These are phyloP conservation scores for Hortiboletus campestris DNA, from an alignment of 768 basidiomycete genomes.

Conservation along the genomic window DNA sequence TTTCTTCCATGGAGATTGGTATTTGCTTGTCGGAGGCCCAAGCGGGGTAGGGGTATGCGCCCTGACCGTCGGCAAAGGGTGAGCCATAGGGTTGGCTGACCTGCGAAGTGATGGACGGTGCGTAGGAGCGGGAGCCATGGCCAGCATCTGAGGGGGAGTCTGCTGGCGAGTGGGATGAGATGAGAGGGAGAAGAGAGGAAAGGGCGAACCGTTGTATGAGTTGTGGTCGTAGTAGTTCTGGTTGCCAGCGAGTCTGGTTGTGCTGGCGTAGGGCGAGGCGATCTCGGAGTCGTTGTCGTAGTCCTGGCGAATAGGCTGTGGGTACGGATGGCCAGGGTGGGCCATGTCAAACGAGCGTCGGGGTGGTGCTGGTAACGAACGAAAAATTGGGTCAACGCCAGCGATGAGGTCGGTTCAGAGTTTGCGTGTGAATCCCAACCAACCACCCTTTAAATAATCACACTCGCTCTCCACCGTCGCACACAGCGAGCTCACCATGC, in stretches of 20 bases:
- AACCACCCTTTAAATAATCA: too few relatives aligned
- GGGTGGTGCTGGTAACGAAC: slow-evolving; percentile 9
- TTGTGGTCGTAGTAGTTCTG: slow-evolving; percentile 33
- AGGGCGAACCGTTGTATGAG: slow-evolving; percentile 20
- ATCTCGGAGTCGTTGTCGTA: slow-evolving; percentile 50
- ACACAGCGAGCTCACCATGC: not conserved
- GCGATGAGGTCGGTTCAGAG: slow-evolving; percentile 16
- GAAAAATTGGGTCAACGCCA: slow-evolving; percentile 22
- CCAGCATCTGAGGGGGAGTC: slow-evolving; percentile 32
- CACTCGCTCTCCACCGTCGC: too few relatives aligned
- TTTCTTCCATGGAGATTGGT: slow-evolving; percentile 96
- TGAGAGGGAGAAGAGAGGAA: not conserved
- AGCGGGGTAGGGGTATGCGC: slow-evolving; percentile 82
- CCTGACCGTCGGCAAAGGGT: slow-evolving; percentile 56
- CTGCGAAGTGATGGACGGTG: slow-evolving; percentile 61
- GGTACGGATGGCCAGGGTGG: slow-evolving; percentile 37
- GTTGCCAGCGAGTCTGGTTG: slow-evolving; percentile 51
- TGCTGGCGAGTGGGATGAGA: not conserved
- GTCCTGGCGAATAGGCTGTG: slow-evolving; percentile 35
- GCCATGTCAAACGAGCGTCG: slow-evolving; percentile 33
- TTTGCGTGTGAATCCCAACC: slow-evolving; percentile 18
- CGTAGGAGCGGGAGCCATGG: slow-evolving; percentile 43
- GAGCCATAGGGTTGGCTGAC: slow-evolving; percentile 56
- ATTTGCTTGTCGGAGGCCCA: slow-evolving; percentile 93
- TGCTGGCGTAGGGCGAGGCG: slow-evolving; percentile 58